These are phyloP conservation scores for Fagopyrum homotropicum DNA, from an alignment of 148 eudicot species.

Conservation along the genomic window DNA sequence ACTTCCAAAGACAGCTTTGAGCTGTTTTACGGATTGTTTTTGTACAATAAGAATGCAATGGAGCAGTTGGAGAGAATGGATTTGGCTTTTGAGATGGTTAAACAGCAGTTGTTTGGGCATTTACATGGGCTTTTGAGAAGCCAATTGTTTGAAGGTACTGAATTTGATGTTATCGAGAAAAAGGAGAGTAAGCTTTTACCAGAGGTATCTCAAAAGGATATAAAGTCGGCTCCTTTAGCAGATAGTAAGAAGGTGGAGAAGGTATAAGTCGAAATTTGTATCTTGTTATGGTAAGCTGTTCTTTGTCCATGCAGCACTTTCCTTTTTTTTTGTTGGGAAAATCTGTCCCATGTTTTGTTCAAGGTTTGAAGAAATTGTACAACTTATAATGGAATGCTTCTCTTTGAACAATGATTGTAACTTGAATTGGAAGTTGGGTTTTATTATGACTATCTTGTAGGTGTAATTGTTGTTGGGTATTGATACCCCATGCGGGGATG, in stretches of 20 bases:
- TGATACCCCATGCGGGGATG: background rate
- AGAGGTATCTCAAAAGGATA: background rate
- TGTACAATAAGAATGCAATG: slow-evolving; percentile 87
- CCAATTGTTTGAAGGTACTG: slow-evolving; percentile 43
- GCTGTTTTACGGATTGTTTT: slow-evolving; percentile 78
- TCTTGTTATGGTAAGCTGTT: background rate
- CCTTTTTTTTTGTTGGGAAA: background rate
- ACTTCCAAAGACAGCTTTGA: slow-evolving; percentile 82
- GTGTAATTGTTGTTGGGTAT: background rate
- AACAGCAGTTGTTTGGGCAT: slow-evolving; percentile 76
- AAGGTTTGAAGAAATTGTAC: background rate
- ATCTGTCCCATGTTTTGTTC: background rate
- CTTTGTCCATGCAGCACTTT: background rate
- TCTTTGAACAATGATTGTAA: background rate
- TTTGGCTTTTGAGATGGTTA: slow-evolving; percentile 71
- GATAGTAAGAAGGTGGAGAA: background rate
- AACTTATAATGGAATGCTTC: background rate
- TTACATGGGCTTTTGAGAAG: slow-evolving; percentile 69
- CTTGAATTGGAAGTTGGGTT: background rate
- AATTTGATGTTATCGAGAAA: slow-evolving; percentile 8
- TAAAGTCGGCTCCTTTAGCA: background rate
- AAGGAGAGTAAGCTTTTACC: background rate
- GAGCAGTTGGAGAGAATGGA: slow-evolving; percentile 72
- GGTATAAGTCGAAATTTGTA: background rate
- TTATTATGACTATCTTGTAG: background rate